Evolutionary conservation across 176 grass and related monocot genomes (phyloP), one percentile per base, ranked within the genome.

Genomic region (Carex scoparia): DNA sequence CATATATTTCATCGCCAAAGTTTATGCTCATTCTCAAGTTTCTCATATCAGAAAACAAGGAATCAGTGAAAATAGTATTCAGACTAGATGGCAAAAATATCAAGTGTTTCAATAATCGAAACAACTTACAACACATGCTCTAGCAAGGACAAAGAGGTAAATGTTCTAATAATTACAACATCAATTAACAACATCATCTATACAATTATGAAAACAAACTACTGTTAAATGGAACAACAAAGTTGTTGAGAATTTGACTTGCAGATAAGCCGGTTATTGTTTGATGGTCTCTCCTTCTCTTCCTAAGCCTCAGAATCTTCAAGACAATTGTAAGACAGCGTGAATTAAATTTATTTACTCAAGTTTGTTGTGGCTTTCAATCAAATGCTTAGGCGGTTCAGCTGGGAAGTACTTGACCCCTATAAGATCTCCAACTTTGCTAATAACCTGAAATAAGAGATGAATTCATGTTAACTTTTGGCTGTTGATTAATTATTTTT

Each of bases 321-420:
- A 44, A 7, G 16, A 9, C 16, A 44, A 71, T 15, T 71, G 16
- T 69, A 69, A 69, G 12, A 9, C 40, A 10, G 35, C 12, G 46
- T 71, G 68, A 71, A 44, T 71, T 44, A 71, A 71, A 40, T 42
- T 46, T 87, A 82, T 55, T 81, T 79, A 84, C 81, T 79, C 69
- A 44, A 79, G 71, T 54, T 68, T 84, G 30, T 79, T 84, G 15
- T 42, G 18, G 15, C 2, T 54, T 65, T 80, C 33, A 44, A 4
- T 71, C 68, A 71, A 44, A 46, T 71, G 68, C 77, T 91, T 96
- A 61, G 89, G 91, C 40, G 89, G 88, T 31, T 97, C 91, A 28
- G 28, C 80, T 0, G 91, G 89, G 65, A 96, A 96, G 70, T 96
- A 96, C 62, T 96, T 96, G 87, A 93, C 91, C 51, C 87, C 91